These are phyloP conservation scores for Wallacemonas collosoma DNA, from an alignment of 208 protist species.

Conservation along the genomic window DNA sequence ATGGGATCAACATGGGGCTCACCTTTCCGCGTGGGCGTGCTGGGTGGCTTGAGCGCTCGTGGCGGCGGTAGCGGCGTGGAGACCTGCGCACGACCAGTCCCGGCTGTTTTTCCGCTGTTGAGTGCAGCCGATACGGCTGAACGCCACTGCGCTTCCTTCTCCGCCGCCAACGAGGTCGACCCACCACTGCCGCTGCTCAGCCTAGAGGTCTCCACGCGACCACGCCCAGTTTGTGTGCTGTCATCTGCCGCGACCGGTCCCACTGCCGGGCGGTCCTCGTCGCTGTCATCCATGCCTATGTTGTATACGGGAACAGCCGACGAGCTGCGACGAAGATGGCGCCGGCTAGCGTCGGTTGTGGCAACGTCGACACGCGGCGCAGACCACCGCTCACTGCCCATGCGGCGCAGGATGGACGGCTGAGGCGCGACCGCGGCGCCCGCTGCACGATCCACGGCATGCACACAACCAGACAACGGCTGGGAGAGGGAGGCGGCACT, in stretches of 20 bases:
- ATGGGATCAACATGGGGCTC: conserved; percentile 23
- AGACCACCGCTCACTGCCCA: conserved; percentile 18
- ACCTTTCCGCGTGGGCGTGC: conserved; percentile 24
- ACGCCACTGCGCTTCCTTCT: conserved; percentile 11
- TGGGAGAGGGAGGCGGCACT: background rate
- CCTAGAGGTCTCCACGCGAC: background rate
- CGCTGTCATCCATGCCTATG: background rate
- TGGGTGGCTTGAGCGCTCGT: conserved; percentile 19
- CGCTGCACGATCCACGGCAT: too few relatives aligned
- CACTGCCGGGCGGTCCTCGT: conserved; percentile 6
- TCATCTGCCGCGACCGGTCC: background rate
- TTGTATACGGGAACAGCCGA: conserved; percentile 8
- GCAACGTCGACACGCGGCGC: conserved; percentile 15
- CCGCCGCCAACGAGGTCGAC: background rate
- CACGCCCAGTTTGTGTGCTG: background rate
- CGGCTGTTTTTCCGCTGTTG: background rate
- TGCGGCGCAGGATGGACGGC: conserved; percentile 7
- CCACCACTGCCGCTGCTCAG: background rate
- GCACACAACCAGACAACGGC: too few relatives aligned
- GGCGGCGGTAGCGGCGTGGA: background rate
- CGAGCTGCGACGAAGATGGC: conserved; percentile 23
- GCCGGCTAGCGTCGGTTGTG: background rate
- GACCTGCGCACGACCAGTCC: background rate
- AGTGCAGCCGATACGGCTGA: conserved; percentile 6
- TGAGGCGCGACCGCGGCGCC: background rate